These are phyloP conservation scores for Boletus patriciae DNA, from an alignment of 768 basidiomycete genomes.

Conservation along the genomic window DNA sequence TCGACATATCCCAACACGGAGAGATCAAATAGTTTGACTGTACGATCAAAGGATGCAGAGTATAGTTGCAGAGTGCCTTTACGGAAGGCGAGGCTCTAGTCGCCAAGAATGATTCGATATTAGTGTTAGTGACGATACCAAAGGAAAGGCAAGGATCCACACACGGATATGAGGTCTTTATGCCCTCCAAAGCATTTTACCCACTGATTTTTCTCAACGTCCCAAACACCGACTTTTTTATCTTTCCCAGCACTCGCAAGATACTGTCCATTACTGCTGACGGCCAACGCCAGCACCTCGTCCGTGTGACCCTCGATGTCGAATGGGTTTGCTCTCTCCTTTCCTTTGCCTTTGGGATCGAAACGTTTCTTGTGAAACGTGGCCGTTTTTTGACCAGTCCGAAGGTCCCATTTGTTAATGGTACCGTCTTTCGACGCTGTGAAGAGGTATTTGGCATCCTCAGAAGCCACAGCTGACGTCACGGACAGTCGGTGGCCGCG, in stretches of 20 bases:
- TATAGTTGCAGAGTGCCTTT: conserved; percentile 71
- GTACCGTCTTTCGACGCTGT: conserved; percentile 89
- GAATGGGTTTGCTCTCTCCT: conserved; percentile 50
- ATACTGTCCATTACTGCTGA: conserved; percentile 82
- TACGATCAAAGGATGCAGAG: conserved; percentile 81
- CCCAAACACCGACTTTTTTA: conserved; percentile 82
- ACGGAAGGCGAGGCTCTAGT: conserved; percentile 69
- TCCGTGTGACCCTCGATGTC: conserved; percentile 78
- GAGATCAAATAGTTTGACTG: conserved; percentile 83
- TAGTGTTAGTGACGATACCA: conserved; percentile 19
- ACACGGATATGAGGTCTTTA: conserved; percentile 65
- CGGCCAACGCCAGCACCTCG: conserved; percentile 78
- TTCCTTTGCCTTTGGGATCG: conserved; percentile 51
- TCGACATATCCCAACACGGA: conserved; percentile 90
- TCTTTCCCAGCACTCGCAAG: conserved; percentile 90
- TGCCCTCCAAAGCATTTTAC: conserved; percentile 79
- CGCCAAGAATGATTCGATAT: not conserved
- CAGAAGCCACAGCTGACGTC: conserved; percentile 78
- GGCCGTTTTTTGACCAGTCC: conserved; percentile 55
- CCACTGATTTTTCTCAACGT: conserved; percentile 73
- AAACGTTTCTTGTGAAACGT: conserved; percentile 62
- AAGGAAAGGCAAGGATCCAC: conserved; percentile 44
- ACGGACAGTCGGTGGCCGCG: conserved; percentile 77
- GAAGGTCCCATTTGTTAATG: conserved; percentile 83
- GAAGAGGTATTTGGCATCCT: conserved; percentile 73